phyloP scores from a whole-genome alignment of 2,329 filamentous ascomycete genomes.

The Fusarium denticulatum region DNA sequence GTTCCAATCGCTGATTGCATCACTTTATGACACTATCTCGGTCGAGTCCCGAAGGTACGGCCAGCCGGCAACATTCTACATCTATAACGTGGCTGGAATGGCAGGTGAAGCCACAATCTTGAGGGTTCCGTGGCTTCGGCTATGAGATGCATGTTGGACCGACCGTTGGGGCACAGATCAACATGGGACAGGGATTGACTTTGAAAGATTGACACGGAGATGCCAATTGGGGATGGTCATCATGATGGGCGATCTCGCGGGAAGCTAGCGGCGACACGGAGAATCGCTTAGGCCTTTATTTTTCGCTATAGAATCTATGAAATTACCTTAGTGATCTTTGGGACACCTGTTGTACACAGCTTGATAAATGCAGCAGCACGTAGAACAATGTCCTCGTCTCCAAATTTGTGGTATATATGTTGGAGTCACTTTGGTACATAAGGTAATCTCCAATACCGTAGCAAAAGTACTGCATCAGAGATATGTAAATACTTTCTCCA shows the following conservation, averaged over 20 bases:
- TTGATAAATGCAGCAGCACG: not conserved
- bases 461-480: not conserved
- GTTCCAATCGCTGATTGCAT: conserved; percentile 21
- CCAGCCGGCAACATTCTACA: conserved; percentile 13
- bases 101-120: conserved; percentile 10
- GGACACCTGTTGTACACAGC: not conserved
- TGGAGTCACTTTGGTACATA: not conserved
- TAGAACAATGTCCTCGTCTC: not conserved
- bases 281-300: not conserved
- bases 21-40: conserved; percentile 30
- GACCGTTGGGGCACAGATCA: conserved; percentile 40
- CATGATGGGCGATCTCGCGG: conserved; percentile 17
- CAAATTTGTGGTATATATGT: not conserved
- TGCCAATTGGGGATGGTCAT: conserved; percentile 20
- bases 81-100: conserved; percentile 13
- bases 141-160: conserved; percentile 33
- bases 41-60: conserved; percentile 41
- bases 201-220: conserved; percentile 23
- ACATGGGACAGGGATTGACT: conserved; percentile 33
- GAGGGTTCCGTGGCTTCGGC: conserved; percentile 40
- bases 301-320: not conserved
- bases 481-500: not conserved
- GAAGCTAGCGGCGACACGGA: conserved; percentile 35
- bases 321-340: not conserved
- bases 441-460: not conserved